Evolutionary conservation across 2,329 filamentous ascomycete species (phyloP), one percentile per base, ranked within the genome.

Genomic region (Alternaria metachromatica): DNA sequence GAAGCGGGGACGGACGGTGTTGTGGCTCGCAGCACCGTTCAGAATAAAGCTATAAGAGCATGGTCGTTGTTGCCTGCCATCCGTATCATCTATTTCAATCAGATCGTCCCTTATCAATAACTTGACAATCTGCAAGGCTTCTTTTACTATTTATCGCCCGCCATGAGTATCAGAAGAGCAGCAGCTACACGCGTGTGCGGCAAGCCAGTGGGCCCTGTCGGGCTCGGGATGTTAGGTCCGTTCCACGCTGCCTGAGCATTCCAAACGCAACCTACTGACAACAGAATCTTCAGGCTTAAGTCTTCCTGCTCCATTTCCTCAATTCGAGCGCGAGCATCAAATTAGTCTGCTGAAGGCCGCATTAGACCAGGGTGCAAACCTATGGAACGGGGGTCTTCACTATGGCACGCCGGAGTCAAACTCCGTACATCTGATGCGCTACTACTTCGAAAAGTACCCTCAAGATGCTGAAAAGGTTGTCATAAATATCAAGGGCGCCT

Each of bases 401-500:
- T 71, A 82, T 23, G 49, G 82, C 20, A 72, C 77, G 6, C 72
- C 79, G 1, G 76, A 81, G 12, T 68, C 70, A 56, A 85, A 83
- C 69, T 79, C 75, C 12, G 72, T 85, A 1, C 76, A 80, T 20
- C 71, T 85, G 13, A 74, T 85, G 13, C 74, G 79, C 15, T 72
- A 77, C 20, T 85, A 84, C 72, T 85, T 84, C 63, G 72, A 72
- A n/a, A 80, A 82, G 63, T 81, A 85, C 63, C 83, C 84, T 3
- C 76, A 80, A 48, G 81, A 85, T 66, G 81, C 80, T 2, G 66
- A 76, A 45, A 82, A 82, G 61, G 80, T 85, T 5, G 77, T 83
- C 6, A 50, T 85, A 11, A 80, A 76, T 73, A 49, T 49, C 23
- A 49, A 49, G 15, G 46, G 46, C 12, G 46, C 46, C 46, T 49